Evolutionary conservation across 371 early-diverging fungal genomes (phyloP), one percentile per base, ranked within the genome.

Genomic region (Mortierella sp.): DNA sequence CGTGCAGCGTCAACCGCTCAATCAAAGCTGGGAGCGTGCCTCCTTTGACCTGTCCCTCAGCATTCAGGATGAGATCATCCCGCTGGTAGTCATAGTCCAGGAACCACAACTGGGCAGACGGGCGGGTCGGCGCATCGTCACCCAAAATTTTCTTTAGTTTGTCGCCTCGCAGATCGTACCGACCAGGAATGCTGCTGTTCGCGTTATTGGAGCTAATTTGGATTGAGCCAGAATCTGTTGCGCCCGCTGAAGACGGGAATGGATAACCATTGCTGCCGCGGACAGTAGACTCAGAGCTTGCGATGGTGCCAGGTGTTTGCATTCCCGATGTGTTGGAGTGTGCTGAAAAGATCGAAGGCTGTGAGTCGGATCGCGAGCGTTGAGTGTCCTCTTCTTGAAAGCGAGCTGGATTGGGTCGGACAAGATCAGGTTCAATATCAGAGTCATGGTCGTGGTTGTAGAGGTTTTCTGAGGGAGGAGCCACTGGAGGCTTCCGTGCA

Each of bases 1-100:
- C 95, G 69, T 97, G 97, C 41, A 93, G 83, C 0, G 96, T 97
- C 66, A 97, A 82, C n/a, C 94, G 84, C 82, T 96, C 95, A 4
- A 96, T 88, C 19, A 97, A 80, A 0, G 93, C 91, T 5, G 80
- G 71, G n/a, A 96, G 80, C 4, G 95, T 94, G 26, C 97, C 97
- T 50, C 96, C 96, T 76, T 93, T 94, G 47, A 97, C 95, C 56
- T 90, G 87, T 8, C 92, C 93, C 54, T 97, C 96, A 81, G 87
- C 84, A 78, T 90, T 93, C 68, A 95, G 88, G 3, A 93, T 69
- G 50, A 97, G 84, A 26, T 93, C 94, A 32, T 85, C 83, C 11
- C 86, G 82, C 7, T 80, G 70, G 57, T 92, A 90, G 79, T 95
- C 95, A 55, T 92, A 84, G 21, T 79, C 79, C 39, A 96, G 81